Percentiles rank a stretch among this genome's conserved stretches.
Conservation (phyloP, 768 basidiomycete genomes). For the Collybia sordida region DNA sequence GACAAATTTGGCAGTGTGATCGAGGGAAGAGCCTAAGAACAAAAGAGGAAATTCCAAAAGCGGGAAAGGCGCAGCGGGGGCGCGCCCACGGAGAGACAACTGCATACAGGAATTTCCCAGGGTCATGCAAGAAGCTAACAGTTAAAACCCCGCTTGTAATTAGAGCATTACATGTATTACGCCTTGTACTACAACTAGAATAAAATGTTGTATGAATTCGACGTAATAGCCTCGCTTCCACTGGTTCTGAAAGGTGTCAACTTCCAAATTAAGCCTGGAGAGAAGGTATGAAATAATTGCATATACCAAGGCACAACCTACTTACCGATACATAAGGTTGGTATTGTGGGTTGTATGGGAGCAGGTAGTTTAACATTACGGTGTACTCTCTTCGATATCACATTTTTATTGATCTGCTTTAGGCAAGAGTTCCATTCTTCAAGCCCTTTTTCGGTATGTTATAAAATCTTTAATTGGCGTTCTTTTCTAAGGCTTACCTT, state of each 20-base stretch:
- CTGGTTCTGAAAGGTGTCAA: conserved; percentile 61
- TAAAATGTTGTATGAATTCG: no score
- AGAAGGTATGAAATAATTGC: conserved; percentile 49
- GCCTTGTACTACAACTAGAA: no score
- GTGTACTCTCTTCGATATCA: neutral
- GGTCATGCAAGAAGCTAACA: no score
- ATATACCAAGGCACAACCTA: neutral
- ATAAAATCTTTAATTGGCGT: neutral
- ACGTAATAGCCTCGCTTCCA: no score
- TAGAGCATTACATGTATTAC: no score
- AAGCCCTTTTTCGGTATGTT: conserved; percentile 51
- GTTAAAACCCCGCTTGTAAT: no score
- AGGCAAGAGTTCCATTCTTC: conserved; percentile 58
- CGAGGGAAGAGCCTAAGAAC: no score
- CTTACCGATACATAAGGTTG: conserved; percentile 26
- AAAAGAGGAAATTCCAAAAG: no score
- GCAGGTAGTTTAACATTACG: conserved; percentile 26
- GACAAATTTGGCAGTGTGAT: no score
- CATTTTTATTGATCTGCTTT: neutral
- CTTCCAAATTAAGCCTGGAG: conserved; percentile 56
- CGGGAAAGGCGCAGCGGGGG: no score
- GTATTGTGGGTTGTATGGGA: conserved; percentile 47
- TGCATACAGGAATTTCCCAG: no score
- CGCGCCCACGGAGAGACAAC: no score
- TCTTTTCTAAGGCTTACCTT: neutral